Evolutionary conservation across 1,284 basidiomycete genomes (phyloP).

Genomic region (Leccinum fuscescens): DNA sequence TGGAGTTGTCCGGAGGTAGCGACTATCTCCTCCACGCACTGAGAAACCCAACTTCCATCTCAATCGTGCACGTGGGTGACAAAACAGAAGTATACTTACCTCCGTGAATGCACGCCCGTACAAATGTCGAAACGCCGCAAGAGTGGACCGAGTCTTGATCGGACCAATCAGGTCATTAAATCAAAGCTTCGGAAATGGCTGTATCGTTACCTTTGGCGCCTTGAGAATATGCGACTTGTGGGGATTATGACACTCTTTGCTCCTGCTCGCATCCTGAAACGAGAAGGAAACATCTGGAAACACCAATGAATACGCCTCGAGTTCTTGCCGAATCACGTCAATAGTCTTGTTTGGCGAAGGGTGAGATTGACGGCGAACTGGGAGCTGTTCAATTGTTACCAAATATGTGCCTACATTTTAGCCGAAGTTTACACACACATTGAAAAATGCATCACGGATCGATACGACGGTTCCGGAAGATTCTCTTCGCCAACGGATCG

Average conservation of each 20-base stretch:
- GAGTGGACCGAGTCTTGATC: constrained; percentile 57
- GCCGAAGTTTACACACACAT: constrained; percentile 46
- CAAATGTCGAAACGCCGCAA: constrained; percentile 63
- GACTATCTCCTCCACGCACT: constrained; percentile 62
- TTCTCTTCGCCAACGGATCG: constrained; percentile 70
- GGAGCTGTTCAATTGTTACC: constrained; percentile 50
- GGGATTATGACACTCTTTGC: constrained; percentile 30
- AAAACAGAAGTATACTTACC: constrained; percentile 40
- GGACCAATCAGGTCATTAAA: constrained; percentile 14
- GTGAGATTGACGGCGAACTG: constrained; percentile 73
- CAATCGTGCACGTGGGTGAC: constrained; percentile 25
- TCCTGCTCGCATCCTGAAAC: constrained; percentile 54
- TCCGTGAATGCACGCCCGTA: constrained; percentile 66
- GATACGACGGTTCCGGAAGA: constrained; percentile 74
- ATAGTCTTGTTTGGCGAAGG: constrained; percentile 54
- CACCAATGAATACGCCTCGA: constrained; percentile 72
- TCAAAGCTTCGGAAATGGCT: constrained; percentile 6
- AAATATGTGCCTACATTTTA: constrained; percentile 1
- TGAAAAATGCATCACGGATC: constrained; percentile 84
- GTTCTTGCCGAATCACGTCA: constrained; percentile 63
- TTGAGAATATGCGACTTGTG: constrained; percentile 48
- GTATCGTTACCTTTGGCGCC: constrained; percentile 60
- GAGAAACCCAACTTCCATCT: constrained; percentile 34
- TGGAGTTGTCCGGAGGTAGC: constrained; percentile 48
- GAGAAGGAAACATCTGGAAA: constrained; percentile 70